phyloP scores from a whole-genome alignment of 1,284 basidiomycete species.

The Agroathelia rolfsii region DNA sequence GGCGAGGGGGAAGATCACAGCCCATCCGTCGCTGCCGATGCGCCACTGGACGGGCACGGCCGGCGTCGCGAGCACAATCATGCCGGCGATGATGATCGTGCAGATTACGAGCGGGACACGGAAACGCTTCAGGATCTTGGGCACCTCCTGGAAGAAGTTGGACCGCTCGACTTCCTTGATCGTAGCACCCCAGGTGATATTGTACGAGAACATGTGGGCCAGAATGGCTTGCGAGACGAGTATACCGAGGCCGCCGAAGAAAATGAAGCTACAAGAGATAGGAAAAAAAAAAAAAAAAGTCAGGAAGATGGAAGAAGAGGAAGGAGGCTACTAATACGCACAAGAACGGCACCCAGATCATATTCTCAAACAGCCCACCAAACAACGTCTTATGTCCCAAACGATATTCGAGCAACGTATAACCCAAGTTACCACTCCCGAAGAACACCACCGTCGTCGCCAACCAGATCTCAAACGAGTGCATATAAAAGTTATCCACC shows the following conservation, averaged over 20 bases:
- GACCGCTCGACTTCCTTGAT: too few species aligned
- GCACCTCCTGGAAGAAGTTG: conserved; percentile 53
- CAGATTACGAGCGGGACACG: conserved; percentile 36
- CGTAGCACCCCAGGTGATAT: too few species aligned
- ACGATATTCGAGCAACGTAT: conserved; percentile 39
- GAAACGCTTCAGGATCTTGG: conserved; percentile 41
- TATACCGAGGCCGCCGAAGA: conserved; percentile 42
- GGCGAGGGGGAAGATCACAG: conserved; percentile 34
- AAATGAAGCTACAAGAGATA: conserved; percentile 34
- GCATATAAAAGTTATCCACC: conserved; percentile 34
- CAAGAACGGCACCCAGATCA: conserved; percentile 41
- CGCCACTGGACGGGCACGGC: conserved; percentile 36
- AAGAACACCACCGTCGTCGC: conserved; percentile 44
- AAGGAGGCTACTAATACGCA: too few species aligned
- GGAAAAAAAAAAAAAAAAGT: conserved; percentile 10
- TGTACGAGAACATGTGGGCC: too few species aligned
- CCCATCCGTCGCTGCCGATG: conserved; percentile 30
- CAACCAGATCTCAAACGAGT: conserved; percentile 35
- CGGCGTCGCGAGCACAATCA: conserved; percentile 28
- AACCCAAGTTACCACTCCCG: conserved; percentile 36
- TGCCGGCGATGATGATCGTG: conserved; percentile 27
- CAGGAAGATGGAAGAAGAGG: conserved; percentile 9
- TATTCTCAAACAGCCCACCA: conserved; percentile 27
- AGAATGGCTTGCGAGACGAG: conserved; percentile 39
- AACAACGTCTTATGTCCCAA: conserved; percentile 28